Evolutionary conservation across 768 basidiomycete species (phyloP).

Genomic region (Leccinellum albellum): DNA sequence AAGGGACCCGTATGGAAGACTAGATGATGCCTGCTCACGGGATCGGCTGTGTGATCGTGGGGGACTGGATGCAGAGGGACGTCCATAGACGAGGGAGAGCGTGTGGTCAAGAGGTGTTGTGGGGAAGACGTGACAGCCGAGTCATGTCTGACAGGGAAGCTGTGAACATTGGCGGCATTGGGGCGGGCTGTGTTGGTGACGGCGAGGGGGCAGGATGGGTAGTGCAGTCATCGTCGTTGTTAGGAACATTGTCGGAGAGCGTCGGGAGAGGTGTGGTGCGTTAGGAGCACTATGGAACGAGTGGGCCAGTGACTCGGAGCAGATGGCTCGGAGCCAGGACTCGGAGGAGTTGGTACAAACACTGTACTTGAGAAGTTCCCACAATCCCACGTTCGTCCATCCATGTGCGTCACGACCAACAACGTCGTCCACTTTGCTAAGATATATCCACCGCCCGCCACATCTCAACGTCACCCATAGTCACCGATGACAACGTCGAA

Average conservation of each 20-base stretch:
- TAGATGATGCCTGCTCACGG: constrained; percentile 45
- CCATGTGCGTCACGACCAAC: constrained; percentile 38
- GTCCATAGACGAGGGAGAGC: constrained; percentile 18
- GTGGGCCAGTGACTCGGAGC: too few relatives aligned
- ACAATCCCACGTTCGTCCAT: neutral
- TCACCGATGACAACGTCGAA: constrained; percentile 80
- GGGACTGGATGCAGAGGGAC: neutral
- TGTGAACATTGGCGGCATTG: constrained; percentile 60
- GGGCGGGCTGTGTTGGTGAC: neutral
- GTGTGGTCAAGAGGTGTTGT: constrained; percentile 33
- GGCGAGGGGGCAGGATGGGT: neutral
- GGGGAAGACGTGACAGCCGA: constrained; percentile 36
- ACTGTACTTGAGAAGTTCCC: neutral
- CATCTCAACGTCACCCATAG: constrained; percentile 65
- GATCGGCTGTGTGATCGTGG: constrained; percentile 9
- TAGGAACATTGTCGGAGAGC: neutral
- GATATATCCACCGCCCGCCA: constrained; percentile 57
- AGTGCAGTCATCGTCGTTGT: neutral
- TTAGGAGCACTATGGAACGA: neutral
- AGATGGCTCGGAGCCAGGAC: too few relatives aligned
- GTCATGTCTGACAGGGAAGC: constrained; percentile 54
- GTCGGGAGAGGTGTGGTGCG: neutral
- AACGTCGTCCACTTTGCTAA: constrained; percentile 68
- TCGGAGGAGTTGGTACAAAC: neutral
- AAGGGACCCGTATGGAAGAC: too few relatives aligned